Evolutionary conservation across 148 eudicot species (phyloP).

Genomic region (Diospyros lotus): DNA sequence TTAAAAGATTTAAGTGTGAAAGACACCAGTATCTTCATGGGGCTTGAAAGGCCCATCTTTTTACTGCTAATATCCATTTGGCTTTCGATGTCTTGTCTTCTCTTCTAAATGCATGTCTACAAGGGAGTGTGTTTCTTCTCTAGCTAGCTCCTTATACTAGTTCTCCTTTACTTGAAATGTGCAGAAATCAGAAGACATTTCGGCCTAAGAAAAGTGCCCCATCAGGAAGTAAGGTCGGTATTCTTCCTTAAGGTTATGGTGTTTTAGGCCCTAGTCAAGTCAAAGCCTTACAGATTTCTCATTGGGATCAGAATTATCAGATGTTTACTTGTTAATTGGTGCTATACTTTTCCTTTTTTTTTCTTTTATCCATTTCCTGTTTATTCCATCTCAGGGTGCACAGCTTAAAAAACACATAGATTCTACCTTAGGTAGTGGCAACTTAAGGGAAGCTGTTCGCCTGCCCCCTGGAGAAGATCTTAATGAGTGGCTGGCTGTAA

Average conservation of each 20-base stretch:
- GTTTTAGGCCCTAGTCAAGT: not conserved
- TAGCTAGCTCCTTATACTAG: not conserved
- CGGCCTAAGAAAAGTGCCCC: slow-evolving; percentile 76
- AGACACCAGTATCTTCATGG: too few species aligned
- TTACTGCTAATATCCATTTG: not conserved
- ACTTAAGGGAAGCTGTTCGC: slow-evolving; percentile 34
- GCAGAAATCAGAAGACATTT: slow-evolving; percentile 82
- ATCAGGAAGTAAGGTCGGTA: slow-evolving; percentile 68
- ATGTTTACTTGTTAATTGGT: not conserved
- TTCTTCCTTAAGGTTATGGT: not conserved
- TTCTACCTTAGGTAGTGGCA: slow-evolving; percentile 44
- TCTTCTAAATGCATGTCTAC: not conserved
- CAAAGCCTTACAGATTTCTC: too few species aligned
- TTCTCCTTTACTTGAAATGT: slow-evolving; percentile 11
- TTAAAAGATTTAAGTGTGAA: too few species aligned
- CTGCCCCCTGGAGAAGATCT: slow-evolving; percentile 41
- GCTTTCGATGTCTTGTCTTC: not conserved
- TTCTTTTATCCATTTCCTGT: not conserved
- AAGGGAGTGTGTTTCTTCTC: not conserved
- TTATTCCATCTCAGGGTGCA: slow-evolving; percentile 24
- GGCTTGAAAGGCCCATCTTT: too few species aligned
- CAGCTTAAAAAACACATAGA: slow-evolving; percentile 40
- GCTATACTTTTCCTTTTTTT: not conserved
- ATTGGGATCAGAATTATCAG: not conserved
- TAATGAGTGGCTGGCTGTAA: slow-evolving; percentile 48